These are phyloP conservation scores for Vachellia collinsii DNA, from an alignment of 306 rosid species.

Conservation along the genomic window DNA sequence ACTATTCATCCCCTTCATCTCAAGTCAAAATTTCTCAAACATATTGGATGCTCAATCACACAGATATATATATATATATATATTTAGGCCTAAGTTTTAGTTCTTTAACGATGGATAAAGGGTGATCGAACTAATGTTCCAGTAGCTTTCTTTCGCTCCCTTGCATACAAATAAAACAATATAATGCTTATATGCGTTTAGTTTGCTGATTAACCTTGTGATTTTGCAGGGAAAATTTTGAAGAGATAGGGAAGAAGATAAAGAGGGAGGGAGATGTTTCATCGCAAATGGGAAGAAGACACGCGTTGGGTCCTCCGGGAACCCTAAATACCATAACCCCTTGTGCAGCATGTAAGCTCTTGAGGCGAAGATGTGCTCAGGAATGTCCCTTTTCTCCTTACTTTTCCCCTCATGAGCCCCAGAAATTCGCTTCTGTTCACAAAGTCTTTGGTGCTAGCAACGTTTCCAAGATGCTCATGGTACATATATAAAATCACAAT, in stretches of 20 bases:
- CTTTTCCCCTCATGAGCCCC: constrained; percentile 97
- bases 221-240: constrained; percentile 64
- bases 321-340: constrained; percentile 91
- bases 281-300: constrained; percentile 75
- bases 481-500: not conserved
- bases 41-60: not conserved
- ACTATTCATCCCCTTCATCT: not conserved
- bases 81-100: not conserved
- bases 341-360: constrained; percentile 94
- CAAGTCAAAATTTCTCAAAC: not conserved
- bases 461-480: constrained; percentile 97
- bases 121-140: constrained; percentile 15
- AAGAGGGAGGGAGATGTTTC: constrained; percentile 81
- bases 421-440: constrained; percentile 95
- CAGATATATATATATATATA: not conserved
- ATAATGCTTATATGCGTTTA: not conserved
- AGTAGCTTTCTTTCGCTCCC: not conserved
- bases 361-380: constrained; percentile 93
- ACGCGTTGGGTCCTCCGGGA: constrained; percentile 84
- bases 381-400: constrained; percentile 98
- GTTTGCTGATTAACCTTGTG: not conserved
- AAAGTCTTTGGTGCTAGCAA: constrained; percentile 98
- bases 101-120: not conserved
- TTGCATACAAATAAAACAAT: not conserved
- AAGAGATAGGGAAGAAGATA: constrained; percentile 85